These are phyloP conservation scores for Sarocladiaceae sp. DNA, from an alignment of 2,329 filamentous ascomycete genomes.

Conservation along the genomic window DNA sequence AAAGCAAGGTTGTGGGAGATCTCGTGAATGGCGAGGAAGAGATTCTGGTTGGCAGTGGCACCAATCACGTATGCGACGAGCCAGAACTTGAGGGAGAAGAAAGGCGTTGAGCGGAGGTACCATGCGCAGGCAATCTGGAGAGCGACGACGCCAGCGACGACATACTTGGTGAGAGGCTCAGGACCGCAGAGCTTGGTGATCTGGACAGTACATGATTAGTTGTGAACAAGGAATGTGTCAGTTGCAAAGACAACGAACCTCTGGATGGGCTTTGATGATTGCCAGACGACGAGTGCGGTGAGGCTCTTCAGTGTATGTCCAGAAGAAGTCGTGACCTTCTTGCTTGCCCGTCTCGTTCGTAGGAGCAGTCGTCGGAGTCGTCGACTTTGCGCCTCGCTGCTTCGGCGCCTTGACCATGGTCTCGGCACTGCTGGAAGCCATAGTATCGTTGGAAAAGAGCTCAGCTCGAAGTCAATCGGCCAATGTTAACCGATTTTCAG, in stretches of 20 bases:
- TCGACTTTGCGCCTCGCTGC: constrained; percentile 15
- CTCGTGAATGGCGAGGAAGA: constrained; percentile 97
- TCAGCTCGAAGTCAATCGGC: not conserved
- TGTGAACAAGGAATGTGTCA: not conserved
- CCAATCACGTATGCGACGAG: constrained; percentile 85
- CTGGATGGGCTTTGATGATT: constrained; percentile 97
- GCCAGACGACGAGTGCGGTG: constrained; percentile 85
- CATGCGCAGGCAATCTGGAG: constrained; percentile 78
- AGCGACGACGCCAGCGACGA: constrained; percentile 77
- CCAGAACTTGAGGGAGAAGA: constrained; percentile 83
- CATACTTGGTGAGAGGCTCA: constrained; percentile 92
- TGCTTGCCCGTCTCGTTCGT: constrained; percentile 11
- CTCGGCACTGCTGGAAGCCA: constrained; percentile 26
- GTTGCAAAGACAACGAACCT: constrained; percentile 51
- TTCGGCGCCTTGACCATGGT: constrained; percentile 29
- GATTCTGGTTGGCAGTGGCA: constrained; percentile 95
- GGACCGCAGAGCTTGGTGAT: constrained; percentile 96
- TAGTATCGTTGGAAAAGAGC: constrained; percentile 11
- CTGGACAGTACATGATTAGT: constrained; percentile 36
- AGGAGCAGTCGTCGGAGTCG: constrained; percentile 1
- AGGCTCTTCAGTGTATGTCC: constrained; percentile 98
- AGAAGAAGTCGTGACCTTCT: constrained; percentile 67
- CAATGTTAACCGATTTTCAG: not conserved
- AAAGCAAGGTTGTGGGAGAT: constrained; percentile 98
- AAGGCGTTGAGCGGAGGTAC: constrained; percentile 68